Evolutionary conservation across 1,139 yeast genomes (phyloP).

Genomic region (Hemisphaericaspora subhashii): DNA sequence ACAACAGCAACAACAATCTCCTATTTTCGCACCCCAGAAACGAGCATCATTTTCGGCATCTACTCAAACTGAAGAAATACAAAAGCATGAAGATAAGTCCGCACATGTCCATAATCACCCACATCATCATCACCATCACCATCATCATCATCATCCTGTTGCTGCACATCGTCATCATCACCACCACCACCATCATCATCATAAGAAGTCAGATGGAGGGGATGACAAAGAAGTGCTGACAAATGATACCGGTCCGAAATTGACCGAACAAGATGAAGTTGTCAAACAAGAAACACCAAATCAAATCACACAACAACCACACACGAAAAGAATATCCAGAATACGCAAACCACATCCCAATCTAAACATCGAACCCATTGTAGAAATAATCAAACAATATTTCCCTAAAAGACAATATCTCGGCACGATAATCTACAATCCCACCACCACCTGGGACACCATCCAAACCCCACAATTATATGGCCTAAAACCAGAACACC

Average conservation of each 20-base stretch:
- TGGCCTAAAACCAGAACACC: conserved; percentile 39
- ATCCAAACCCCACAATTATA: conserved; percentile 37
- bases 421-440: conserved; percentile 63
- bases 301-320: conserved; percentile 1
- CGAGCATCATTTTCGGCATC: not conserved
- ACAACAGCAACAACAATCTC: conserved; percentile 8
- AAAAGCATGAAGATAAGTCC: not conserved
- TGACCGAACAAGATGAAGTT: not conserved
- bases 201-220: conserved; percentile 1
- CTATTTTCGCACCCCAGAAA: not conserved
- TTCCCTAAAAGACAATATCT: conserved; percentile 51
- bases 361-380: conserved; percentile 46
- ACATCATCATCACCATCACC: conserved; percentile 23
- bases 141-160: conserved; percentile 13
- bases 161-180: conserved; percentile 15
- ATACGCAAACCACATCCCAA: conserved; percentile 15
- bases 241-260: not conserved
- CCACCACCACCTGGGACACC: conserved; percentile 50
- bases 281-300: not conserved
- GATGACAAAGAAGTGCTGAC: conserved; percentile 2
- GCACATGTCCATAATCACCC: conserved; percentile 15
- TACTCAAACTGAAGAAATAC: conserved; percentile 1
- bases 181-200: conserved; percentile 14
- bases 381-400: conserved; percentile 43
- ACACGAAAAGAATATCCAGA: not conserved